Evolutionary conservation across 371 early-diverging fungal species (phyloP).

Genomic region (Circinella umbellata): DNA sequence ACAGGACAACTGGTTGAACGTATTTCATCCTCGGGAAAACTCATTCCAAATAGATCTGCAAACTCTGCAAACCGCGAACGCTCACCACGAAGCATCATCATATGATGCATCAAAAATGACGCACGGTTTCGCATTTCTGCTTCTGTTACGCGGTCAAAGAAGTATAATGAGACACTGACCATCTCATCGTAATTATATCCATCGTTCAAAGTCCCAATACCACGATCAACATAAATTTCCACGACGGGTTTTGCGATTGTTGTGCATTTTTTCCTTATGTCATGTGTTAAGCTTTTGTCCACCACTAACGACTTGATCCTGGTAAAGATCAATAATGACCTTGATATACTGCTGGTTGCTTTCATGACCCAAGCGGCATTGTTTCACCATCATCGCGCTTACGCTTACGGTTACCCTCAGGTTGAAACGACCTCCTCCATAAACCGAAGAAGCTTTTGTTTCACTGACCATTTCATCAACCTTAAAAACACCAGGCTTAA

Average conservation of each 20-base stretch:
- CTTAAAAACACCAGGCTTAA: no score
- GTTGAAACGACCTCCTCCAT: no score
- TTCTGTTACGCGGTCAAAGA: neutral
- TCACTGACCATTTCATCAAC: no score
- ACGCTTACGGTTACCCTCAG: no score
- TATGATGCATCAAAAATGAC: neutral
- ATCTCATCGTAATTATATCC: neutral
- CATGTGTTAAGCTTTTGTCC: neutral
- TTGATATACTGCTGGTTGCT: neutral
- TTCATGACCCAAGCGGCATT: neutral
- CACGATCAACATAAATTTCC: neutral
- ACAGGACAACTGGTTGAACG: no score
- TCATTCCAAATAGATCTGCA: no score
- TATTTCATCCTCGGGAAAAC: no score
- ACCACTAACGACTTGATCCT: neutral
- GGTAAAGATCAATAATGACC: neutral
- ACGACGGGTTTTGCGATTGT: neutral
- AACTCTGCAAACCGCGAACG: no score
- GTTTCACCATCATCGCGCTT: neutral
- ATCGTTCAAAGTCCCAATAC: neutral
- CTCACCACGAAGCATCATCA: neutral
- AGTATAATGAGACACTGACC: neutral
- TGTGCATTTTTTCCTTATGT: neutral
- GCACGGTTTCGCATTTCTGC: conserved; percentile 1
- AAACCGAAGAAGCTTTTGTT: no score